Evolutionary conservation across 352 stramenopile genomes (phyloP), one percentile per base, ranked within the genome.

Genomic region (Elongisporangium anandrum): DNA sequence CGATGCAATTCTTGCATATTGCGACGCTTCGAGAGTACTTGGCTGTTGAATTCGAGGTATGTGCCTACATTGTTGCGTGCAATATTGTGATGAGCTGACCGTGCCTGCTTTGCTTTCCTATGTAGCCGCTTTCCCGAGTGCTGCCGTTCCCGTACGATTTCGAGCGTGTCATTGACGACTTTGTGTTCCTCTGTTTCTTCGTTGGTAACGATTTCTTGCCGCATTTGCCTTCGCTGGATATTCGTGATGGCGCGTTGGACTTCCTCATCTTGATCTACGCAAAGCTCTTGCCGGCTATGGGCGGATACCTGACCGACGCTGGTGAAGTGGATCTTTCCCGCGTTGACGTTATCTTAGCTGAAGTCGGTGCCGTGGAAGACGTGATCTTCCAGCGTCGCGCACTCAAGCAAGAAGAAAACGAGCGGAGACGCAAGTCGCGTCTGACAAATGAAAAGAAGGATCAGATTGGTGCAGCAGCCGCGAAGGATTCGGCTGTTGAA

Each of bases 181-280:
- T 99, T 74, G 97, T 99, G 10, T 99, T 99, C 76, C 75, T 99
- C 41, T 99, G 97, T 77, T 99, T 99, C 77, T 99, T 99, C 70
- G 96, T 99, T 2, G 97, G 97, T 0, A 99, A 99, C 81, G 97
- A 99, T 85, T 99, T 99, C 75, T 75, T 99, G 60, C 97, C 97
- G 41, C 97, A 99, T 73, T 72, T 99, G 49, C 97, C 97, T 7
- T 98, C 88, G 56, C 84, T 99, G 29, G 97, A 99, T 67, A 99
- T 99, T 81, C 90, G 96, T 50, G 97, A 99, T 68, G 97, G 97
- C n/a, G 97, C 93, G 1, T 71, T 99, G 39, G 96, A 99, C 74
- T 98, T 98, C 65, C 73, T 99, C 22, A 97, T 99, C 34, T 95
- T 99, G 66, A 88, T 99, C 20, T 99, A 99, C 77, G 95, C 86